Evolutionary conservation across 1,284 basidiomycete species (phyloP).

Genomic region (Pyrrhoderma lamaoense): DNA sequence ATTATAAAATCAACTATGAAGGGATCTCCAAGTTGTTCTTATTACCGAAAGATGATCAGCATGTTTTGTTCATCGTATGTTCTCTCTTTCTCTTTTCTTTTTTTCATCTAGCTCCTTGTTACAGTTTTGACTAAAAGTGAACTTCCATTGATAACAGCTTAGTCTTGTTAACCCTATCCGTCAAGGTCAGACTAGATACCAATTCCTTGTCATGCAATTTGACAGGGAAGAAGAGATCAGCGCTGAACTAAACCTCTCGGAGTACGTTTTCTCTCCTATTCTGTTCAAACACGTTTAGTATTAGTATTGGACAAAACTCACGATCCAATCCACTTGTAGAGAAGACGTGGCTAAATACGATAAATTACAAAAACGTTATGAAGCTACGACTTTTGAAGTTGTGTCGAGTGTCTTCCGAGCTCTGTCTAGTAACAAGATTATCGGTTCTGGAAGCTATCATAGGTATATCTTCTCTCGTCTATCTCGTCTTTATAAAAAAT

Average conservation of each 20-base stretch:
- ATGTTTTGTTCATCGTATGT: conserved; percentile 89
- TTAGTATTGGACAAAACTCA: not conserved
- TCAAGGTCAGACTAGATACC: conserved; percentile 97
- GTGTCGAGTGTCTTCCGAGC: conserved; percentile 93
- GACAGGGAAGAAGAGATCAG: conserved; percentile 95
- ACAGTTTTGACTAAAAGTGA: no score
- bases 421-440: conserved; percentile 87
- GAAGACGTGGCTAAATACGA: conserved; percentile 73
- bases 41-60: conserved; percentile 94
- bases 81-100: conserved; percentile 1
- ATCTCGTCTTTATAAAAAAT: not conserved
- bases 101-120: no score
- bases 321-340: no score
- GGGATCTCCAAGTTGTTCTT: conserved; percentile 90
- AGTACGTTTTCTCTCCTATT: conserved; percentile 45
- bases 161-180: conserved; percentile 89
- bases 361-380: conserved; percentile 85
- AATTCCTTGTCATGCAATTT: conserved; percentile 97
- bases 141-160: not conserved
- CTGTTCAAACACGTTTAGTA: not conserved
- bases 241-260: conserved; percentile 88
- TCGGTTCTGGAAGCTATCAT: conserved; percentile 77
- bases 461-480: conserved; percentile 43
- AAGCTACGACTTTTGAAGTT: conserved; percentile 92
- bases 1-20: conserved; percentile 94